phyloP scores from a whole-genome alignment of 176 grass and related monocot species.

The Raddia distichophylla region DNA sequence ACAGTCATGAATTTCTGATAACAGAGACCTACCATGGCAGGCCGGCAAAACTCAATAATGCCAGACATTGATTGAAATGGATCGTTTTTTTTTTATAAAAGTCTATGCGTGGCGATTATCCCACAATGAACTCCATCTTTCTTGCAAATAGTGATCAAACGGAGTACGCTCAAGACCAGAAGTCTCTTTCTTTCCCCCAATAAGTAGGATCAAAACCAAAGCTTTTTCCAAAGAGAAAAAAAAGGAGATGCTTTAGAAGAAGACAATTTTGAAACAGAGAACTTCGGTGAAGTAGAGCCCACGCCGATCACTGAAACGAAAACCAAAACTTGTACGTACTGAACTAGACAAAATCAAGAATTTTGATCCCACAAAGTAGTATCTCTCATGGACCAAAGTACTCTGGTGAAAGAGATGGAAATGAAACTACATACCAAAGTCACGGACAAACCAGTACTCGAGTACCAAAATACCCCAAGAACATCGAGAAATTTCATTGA shows the following conservation, averaged over 20 bases:
- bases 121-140: not conserved
- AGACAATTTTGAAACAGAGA: not conserved
- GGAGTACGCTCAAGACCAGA: not conserved
- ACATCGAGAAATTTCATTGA: not conserved
- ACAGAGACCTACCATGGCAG: conserved; percentile 4
- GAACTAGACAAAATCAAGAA: not conserved
- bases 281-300: not conserved
- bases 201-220: not conserved
- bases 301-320: not conserved
- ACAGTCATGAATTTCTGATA: conserved; percentile 19
- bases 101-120: not conserved
- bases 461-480: conserved; percentile 4
- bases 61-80: not conserved
- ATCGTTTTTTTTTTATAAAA: not conserved
- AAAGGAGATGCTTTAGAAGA: not conserved
- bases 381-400: not conserved
- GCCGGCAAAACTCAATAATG: conserved; percentile 26
- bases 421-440: not conserved
- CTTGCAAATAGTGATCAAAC: not conserved
- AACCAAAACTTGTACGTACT: not conserved
- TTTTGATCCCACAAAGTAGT: conserved; percentile 13
- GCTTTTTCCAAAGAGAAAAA: not conserved
- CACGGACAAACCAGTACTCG: not conserved
- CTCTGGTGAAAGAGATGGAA: not conserved
- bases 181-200: not conserved